phyloP scores from a whole-genome alignment of 2,329 filamentous ascomycete genomes.

The Fusarium lyarnte region DNA sequence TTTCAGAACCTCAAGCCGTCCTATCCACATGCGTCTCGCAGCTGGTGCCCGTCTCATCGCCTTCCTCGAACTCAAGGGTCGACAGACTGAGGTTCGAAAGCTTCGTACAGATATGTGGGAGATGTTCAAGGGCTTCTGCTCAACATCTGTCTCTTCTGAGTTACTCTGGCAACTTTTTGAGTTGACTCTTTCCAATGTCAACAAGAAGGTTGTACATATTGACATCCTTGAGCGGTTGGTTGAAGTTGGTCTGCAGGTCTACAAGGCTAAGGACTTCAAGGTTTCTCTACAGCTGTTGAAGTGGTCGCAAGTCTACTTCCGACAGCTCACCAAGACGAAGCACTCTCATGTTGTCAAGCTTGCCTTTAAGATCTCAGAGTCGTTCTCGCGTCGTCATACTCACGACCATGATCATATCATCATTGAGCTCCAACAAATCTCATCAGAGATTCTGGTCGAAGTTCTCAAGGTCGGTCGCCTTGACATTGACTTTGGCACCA shows the following conservation, averaged over 20 bases:
- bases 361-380: not conserved
- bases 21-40: not conserved
- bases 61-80: not conserved
- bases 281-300: not conserved
- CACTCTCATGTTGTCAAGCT: not conserved
- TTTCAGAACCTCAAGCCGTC: not conserved
- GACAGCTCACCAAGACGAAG: not conserved
- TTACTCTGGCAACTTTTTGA: not conserved
- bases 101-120: not conserved
- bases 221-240: not conserved
- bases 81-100: not conserved
- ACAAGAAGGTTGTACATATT: not conserved
- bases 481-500: not conserved
- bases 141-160: not conserved
- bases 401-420: not conserved
- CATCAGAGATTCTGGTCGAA: not conserved
- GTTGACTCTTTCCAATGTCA: not conserved
- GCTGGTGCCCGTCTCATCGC: not conserved
- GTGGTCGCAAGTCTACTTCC: conserved; percentile 2
- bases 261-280: not conserved
- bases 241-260: not conserved
- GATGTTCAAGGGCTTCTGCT: not conserved
- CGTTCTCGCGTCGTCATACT: not conserved
- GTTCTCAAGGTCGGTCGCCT: not conserved
- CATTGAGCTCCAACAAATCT: not conserved